Percentiles rank a stretch among this genome's conserved stretches.
These are phyloP conservation scores for Spergularia azorica DNA, from an alignment of 179 eudicot species.

Conservation along the genomic window DNA sequence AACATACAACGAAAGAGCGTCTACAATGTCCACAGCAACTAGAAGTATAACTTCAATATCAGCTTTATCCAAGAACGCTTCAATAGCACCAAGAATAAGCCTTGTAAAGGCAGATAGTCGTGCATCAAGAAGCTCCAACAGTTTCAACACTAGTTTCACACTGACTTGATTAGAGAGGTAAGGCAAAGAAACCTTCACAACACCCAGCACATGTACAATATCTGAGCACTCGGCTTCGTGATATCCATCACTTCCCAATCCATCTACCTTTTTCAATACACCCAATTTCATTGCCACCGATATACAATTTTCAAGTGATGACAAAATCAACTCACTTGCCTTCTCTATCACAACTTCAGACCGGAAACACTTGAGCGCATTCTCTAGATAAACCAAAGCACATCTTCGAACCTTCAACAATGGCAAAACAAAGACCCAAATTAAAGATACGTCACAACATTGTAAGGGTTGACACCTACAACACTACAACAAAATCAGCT, in stretches of 20 bases:
- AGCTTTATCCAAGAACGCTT: slow-evolving; percentile 47
- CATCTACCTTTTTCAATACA: slow-evolving; percentile 27
- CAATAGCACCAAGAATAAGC: slow-evolving; percentile 54
- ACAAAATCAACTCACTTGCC: slow-evolving; percentile 57
- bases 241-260: slow-evolving; percentile 32
- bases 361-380: slow-evolving; percentile 52
- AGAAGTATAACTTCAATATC: slow-evolving; percentile 36
- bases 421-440: slow-evolving; percentile 2
- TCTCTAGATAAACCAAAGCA: slow-evolving; percentile 67
- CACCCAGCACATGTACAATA: slow-evolving; percentile 55
- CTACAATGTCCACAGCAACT: slow-evolving; percentile 45
- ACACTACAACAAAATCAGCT: too few relatives aligned
- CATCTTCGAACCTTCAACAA: slow-evolving; percentile 79
- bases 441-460: neutral
- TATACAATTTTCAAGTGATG: slow-evolving; percentile 53
- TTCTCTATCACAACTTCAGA: slow-evolving; percentile 44
- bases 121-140: slow-evolving; percentile 50
- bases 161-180: slow-evolving; percentile 49
- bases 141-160: slow-evolving; percentile 37
- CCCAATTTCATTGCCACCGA: slow-evolving; percentile 45
- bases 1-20: slow-evolving; percentile 49
- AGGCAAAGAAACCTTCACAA: slow-evolving; percentile 60
- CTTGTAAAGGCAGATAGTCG: slow-evolving; percentile 52
- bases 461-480: neutral
- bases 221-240: slow-evolving; percentile 58